Evolutionary conservation across 2,329 filamentous ascomycete species (phyloP).

Genomic region (Biscogniauxia marginata): DNA sequence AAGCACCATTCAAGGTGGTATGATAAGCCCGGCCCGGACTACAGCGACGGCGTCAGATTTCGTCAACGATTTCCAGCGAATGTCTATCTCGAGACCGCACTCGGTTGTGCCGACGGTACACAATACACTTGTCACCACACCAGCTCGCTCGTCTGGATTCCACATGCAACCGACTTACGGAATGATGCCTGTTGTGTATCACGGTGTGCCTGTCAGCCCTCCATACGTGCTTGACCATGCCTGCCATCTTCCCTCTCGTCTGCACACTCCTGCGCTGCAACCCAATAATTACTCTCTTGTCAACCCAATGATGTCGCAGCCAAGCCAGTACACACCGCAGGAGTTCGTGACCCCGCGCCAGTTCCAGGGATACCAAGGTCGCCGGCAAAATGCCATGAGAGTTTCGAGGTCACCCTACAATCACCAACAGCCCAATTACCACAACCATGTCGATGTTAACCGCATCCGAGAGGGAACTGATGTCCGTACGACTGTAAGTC

Average conservation of each 20-base stretch:
- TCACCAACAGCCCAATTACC: slow-evolving; percentile 46
- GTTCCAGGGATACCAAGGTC: slow-evolving; percentile 38
- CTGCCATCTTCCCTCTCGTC: slow-evolving; percentile 25
- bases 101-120: slow-evolving; percentile 19
- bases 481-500: slow-evolving; percentile 70
- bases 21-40: slow-evolving; percentile 22
- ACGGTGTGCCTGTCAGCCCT: slow-evolving; percentile 31
- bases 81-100: slow-evolving; percentile 27
- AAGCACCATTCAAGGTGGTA: slow-evolving; percentile 13
- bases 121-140: slow-evolving; percentile 25
- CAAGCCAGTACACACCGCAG: slow-evolving; percentile 24
- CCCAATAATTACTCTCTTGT: slow-evolving; percentile 26
- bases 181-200: slow-evolving; percentile 38
- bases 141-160: slow-evolving; percentile 23
- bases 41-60: slow-evolving; percentile 23
- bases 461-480: slow-evolving; percentile 66
- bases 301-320: slow-evolving; percentile 25
- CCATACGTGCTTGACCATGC: slow-evolving; percentile 35
- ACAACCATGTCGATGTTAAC: slow-evolving; percentile 61
- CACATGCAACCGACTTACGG: slow-evolving; percentile 34
- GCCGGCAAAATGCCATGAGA: slow-evolving; percentile 50
- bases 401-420: slow-evolving; percentile 46
- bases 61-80: slow-evolving; percentile 24
- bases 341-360: slow-evolving; percentile 42
- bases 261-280: slow-evolving; percentile 29